Base-by-base conservation (phyloP, 169 alveolate genomes). In the Nephromyces sp. region DNA sequence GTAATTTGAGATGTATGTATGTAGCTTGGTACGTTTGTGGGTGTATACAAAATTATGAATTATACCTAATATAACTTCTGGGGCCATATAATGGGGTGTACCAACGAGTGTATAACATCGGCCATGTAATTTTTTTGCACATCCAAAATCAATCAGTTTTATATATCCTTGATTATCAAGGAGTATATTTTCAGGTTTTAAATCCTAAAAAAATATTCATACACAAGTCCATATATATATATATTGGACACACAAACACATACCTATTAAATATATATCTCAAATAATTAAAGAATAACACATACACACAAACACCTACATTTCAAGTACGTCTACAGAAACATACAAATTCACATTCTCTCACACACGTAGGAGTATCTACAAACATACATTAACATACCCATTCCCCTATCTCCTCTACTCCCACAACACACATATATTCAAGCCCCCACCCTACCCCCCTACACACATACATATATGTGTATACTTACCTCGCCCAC, bases 161-260 rank as follows among this genome's bases (percentile, higher is more conserved):
- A 95, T 87, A 80, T 93, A 94, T n/a, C 99, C 99, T 68, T 95
- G 95, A 52, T 89, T 88, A 78, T 93, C 98, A 64, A 94, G 85
- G 75, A 95, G 85, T n/a, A 95, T 89, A 80, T 94, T 96, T 80
- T 96, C 99, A 8, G 99, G 99, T 79, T 95, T 96, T 34, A 96
- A 80, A 81, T 95, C 95, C 74, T 82, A 94, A 68, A 66, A 82
- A 88, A 29, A 90, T 74, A 31, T 32, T 79, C 86, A 4, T 82
- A 72, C 52, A 72, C 86, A 51, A 84, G 81, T 68, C 85, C 80
- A 2, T 90, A 32, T 1, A 3, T 1, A 6, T 27, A 22, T 8
- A 2, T 21, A 1, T 1, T 21, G 21, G 15, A 3, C 90, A 33
- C 95, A 80, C 82, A 27, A 6, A 29, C 28, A 66, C 35, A 6